Evolutionary conservation across 148 eudicot genomes (phyloP), one percentile per base, ranked within the genome.

Genomic region (Pharnaceum exiguum): DNA sequence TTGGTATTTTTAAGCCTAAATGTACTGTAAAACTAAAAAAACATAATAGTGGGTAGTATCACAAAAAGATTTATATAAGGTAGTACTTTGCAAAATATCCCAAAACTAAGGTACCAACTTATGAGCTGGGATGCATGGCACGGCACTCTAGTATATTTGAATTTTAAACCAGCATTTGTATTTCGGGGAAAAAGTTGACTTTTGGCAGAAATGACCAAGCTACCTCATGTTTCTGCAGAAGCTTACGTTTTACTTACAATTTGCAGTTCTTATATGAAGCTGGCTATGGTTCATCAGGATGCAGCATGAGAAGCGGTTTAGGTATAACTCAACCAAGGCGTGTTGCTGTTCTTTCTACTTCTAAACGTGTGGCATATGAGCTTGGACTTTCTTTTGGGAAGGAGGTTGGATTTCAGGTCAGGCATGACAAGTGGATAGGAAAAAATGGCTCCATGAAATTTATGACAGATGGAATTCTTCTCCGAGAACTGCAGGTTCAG

Each of bases 321-420:
- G 99, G 96, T 67, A 85, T 93, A 35, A 89, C 99, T 31, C 99
- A 93, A 73, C 99, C 99, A 35, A 96, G 95, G 24, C 89, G 91
- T 71, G 95, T 93, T 58, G 96, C 95, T 35, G 96, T 93, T 15
- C 87, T 93, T 64, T 83, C 91, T 62, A 89, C 99, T 43, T 95
- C 99, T n/a, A 83, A 60, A 71, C 79, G 99, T 57, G 99, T 93
- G 62, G 91, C 96, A 28, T 75, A 48, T 71, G 99, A 93, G 76
- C 90, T 93, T 61, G 91, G 95, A 62, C 57, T 86, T 71, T 71
- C 55, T 62, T 70, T 83, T 25, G 99, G 99, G 11, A 86, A 79
- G 63, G 96, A 89, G 77, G 87, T 93, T 46, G 99, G 96, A 23
- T 93, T 89, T 63, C 99, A 89, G 73, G 99, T 93, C 61, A 70